phyloP scores from a whole-genome alignment of 495 filamentous ascomycete genomes.

The Xylaria bambusicola region DNA sequence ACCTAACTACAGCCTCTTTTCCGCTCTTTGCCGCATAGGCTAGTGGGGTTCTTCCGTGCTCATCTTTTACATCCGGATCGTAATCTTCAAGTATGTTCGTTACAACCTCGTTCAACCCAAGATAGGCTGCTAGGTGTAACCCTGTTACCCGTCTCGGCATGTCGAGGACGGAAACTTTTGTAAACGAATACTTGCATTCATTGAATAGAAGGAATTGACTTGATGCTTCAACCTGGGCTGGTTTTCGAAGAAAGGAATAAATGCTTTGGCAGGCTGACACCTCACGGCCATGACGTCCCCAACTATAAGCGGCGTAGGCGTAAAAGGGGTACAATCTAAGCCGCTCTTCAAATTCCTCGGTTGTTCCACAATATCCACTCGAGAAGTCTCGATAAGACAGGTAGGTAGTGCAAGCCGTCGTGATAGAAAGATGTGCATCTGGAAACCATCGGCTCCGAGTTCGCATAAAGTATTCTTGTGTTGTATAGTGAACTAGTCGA shows the following conservation, averaged over 20 bases:
- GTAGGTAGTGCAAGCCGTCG: neutral
- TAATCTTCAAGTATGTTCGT: neutral
- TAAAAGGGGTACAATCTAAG: slow-evolving; percentile 37
- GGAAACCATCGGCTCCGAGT: neutral
- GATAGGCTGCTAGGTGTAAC: slow-evolving; percentile 29
- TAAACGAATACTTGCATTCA: neutral
- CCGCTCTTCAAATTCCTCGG: slow-evolving; percentile 18
- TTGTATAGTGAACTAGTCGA: slow-evolving; percentile 10
- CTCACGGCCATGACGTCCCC: slow-evolving; percentile 45
- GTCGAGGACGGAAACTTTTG: neutral
- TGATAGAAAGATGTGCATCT: neutral
- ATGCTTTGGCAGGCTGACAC: neutral
- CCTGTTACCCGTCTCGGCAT: slow-evolving; percentile 2
- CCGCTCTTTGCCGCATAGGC: slow-evolving; percentile 4
- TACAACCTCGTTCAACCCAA: slow-evolving; percentile 14
- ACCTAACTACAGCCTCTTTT: neutral
- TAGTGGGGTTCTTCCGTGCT: no score
- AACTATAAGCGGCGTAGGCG: slow-evolving; percentile 45
- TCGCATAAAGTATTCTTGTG: slow-evolving; percentile 3
- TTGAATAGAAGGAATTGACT: neutral
- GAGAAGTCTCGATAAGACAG: neutral
- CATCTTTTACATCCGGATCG: no score
- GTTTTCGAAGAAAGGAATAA: slow-evolving; percentile 22
- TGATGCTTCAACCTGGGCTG: slow-evolving; percentile 17
- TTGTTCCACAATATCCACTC: neutral